Base-by-base conservation (phyloP, 495 filamentous ascomycete genomes). In the Penicillium waksmanii region DNA sequence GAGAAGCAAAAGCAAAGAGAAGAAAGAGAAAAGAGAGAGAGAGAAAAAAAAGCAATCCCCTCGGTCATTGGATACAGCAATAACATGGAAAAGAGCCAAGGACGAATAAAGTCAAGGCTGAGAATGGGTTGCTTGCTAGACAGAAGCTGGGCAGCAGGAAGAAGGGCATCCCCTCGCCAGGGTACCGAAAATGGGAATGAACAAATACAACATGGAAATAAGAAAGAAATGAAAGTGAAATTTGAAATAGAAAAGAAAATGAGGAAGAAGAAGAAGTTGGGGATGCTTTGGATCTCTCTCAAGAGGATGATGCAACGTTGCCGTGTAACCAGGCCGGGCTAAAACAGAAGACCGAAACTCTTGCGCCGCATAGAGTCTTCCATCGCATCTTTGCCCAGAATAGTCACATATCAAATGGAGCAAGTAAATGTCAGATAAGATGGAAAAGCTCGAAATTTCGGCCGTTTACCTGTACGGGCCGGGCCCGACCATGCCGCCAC, bases 401-500 rank as follows among this genome's bases (percentile, higher is more conserved):
- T 60, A 50, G 50, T 56, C 52, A 56, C 58, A 58, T 33, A 65
- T 47, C 36, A 53, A 25, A 48, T 50, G 49, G 47, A 43, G 52
- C 52, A 66, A 31, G 46, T 43, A 42, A 18, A 54, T 60, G 47
- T 31, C 35, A 35, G 49, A 36, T 17, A 10, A 17, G 49, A 51
- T 36, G 49, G 33, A 17, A 27, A 51, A 17, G 25, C n/a, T 34
- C 13, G 2, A 36, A 2, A 18, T 19, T 2, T 17, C n/a, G 8
- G 7, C 27, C 13, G 13, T 53, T 59, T 66, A 77, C 43, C 75
- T 69, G 63, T 73, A 77, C 34, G 70, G 78, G 34, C 75, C 74
- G 1, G 76, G 76, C 7, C 72, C 76, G 42, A 77, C 60, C 76
- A 80, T 78, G 36, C 76, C 74, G 17, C 76, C 73, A 12, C 75